These are phyloP conservation scores for Trifolium fragiferum DNA, from an alignment of 306 rosid genomes.

Conservation along the genomic window DNA sequence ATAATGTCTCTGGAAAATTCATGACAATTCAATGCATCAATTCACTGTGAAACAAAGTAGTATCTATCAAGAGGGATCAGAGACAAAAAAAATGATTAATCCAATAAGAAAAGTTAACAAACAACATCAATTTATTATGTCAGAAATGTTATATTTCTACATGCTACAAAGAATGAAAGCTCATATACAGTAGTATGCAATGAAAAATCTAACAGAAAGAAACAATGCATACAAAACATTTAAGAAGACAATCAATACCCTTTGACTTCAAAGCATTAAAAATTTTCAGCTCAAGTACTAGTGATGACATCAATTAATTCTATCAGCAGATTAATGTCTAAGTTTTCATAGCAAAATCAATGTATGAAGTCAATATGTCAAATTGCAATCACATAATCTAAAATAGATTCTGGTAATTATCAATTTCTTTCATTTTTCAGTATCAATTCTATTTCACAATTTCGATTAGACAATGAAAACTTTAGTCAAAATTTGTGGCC, in stretches of 20 bases:
- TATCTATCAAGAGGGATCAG: not conserved
- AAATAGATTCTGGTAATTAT: not conserved
- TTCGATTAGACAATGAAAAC: not conserved
- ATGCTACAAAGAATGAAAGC: slow-evolving; percentile 6
- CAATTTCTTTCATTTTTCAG: not conserved
- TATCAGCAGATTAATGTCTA: not conserved
- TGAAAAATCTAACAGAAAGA: slow-evolving; percentile 27
- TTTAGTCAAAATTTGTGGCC: not conserved
- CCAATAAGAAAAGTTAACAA: not conserved
- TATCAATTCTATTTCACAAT: not conserved
- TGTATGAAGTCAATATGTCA: not conserved
- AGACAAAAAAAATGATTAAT: not conserved
- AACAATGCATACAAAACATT: slow-evolving; percentile 26
- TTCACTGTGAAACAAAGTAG: slow-evolving; percentile 9
- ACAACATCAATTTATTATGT: not conserved
- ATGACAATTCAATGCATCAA: slow-evolving; percentile 34
- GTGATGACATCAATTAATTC: not conserved
- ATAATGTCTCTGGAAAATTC: slow-evolving; percentile 62
- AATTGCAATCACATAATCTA: not conserved
- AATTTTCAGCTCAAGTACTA: not conserved
- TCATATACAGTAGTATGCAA: not conserved
- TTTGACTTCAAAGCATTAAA: slow-evolving; percentile 31
- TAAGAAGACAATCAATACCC: slow-evolving; percentile 10
- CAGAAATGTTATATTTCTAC: not conserved
- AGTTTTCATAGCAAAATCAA: not conserved